These are phyloP conservation scores for Globisporangium emineosum DNA, from an alignment of 352 stramenopile species.

Conservation along the genomic window DNA sequence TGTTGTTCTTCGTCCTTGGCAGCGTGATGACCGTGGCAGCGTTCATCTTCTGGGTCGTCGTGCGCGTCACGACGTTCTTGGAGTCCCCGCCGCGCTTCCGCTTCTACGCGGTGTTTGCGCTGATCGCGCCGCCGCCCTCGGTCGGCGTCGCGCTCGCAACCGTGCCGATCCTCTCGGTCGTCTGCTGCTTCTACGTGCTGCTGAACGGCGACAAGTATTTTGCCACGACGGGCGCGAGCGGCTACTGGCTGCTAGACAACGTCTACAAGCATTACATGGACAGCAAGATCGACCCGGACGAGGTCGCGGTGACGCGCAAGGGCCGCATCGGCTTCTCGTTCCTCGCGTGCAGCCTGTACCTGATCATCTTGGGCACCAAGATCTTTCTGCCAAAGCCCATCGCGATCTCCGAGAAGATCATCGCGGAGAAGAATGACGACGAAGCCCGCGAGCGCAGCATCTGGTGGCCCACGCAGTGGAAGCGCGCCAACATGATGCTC, in stretches of 20 bases:
- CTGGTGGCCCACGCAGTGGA: constrained; percentile 94
- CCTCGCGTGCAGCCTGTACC: constrained; percentile 87
- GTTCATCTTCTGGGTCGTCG: constrained; percentile 88
- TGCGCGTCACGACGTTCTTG: constrained; percentile 89
- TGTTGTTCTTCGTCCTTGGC: constrained; percentile 93
- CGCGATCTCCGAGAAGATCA: constrained; percentile 87
- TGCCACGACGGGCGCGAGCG: constrained; percentile 24
- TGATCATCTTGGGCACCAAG: constrained; percentile 71
- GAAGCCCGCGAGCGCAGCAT: constrained; percentile 65
- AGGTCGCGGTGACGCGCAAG: constrained; percentile 54
- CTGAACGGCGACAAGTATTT: constrained; percentile 60
- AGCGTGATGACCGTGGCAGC: constrained; percentile 74
- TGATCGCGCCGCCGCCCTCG: constrained; percentile 88
- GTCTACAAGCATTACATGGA: constrained; percentile 87
- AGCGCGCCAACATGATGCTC: constrained; percentile 94
- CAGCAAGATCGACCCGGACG: constrained; percentile 74
- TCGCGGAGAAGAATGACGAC: constrained; percentile 78
- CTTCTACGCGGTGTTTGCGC: constrained; percentile 89
- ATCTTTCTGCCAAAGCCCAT: constrained; percentile 93
- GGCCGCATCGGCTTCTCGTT: constrained; percentile 94
- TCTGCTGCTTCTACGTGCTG: constrained; percentile 64
- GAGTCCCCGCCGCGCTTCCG: constrained; percentile 90
- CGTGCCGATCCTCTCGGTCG: constrained; percentile 77
- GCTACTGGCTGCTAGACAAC: constrained; percentile 81
- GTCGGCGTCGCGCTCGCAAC: constrained; percentile 88